Percentiles rank a stretch among this genome's conserved stretches.
Conservation (phyloP, 352 stramenopile genomes). For the Phytophthora foliorum region DNA sequence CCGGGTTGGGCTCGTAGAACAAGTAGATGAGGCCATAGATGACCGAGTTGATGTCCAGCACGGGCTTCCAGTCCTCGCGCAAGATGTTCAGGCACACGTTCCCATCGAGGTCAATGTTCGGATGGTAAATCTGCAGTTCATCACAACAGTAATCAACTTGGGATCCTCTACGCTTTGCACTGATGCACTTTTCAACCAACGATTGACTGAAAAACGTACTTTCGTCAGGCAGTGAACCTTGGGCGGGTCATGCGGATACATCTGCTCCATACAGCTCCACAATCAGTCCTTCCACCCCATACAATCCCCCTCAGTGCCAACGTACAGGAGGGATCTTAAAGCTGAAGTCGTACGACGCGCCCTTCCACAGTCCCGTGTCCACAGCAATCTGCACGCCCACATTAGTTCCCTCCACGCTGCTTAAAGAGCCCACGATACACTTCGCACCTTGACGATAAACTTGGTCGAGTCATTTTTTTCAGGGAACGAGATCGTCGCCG, state of each 20-base stretch:
- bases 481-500: constrained; percentile 96
- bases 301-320: not conserved
- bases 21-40: constrained; percentile 99
- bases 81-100: constrained; percentile 99
- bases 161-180: constrained; percentile 4
- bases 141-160: constrained; percentile 7
- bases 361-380: constrained; percentile 97
- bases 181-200: not conserved
- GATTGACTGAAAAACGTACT: constrained; percentile 37
- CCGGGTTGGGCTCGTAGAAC: constrained; percentile 99
- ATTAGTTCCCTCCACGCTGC: not conserved
- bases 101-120: constrained; percentile 98
- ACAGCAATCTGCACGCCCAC: constrained; percentile 80
- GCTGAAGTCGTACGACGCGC: constrained; percentile 97
- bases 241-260: constrained; percentile 97
- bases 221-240: constrained; percentile 98
- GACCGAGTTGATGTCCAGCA: constrained; percentile 99
- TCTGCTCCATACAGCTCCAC: constrained; percentile 44
- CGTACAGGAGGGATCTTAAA: constrained; percentile 97
- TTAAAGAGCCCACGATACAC: not conserved
- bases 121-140: constrained; percentile 96
- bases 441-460: constrained; percentile 88
- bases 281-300: not conserved
- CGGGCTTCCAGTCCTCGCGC: constrained; percentile 98
- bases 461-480: constrained; percentile 97